phyloP scores from a whole-genome alignment of 2,329 filamentous ascomycete genomes.

The Stemphylium vesicarium region DNA sequence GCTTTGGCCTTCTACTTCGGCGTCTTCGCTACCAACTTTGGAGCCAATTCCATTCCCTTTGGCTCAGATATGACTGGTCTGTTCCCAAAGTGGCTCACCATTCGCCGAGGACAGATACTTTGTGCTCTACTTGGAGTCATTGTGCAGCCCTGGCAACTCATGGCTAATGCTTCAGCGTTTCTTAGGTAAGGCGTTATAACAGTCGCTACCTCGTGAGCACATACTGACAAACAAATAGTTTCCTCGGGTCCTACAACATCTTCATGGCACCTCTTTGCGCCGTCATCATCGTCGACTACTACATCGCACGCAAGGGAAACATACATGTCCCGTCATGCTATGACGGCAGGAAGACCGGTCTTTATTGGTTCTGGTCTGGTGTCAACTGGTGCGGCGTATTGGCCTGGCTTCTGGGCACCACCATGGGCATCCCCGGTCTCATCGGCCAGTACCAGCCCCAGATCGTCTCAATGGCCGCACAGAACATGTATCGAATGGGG shows the following conservation, averaged over 20 bases:
- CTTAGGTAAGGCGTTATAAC: constrained; percentile 24
- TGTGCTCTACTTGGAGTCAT: constrained; percentile 48
- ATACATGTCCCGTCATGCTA: constrained; percentile 51
- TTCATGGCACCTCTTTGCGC: constrained; percentile 52
- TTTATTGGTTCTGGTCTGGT: constrained; percentile 44
- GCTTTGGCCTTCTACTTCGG: constrained; percentile 47
- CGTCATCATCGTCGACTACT: constrained; percentile 50
- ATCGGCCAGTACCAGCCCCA: constrained; percentile 40
- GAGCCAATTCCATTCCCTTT: constrained; percentile 51
- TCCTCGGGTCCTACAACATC: constrained; percentile 51
- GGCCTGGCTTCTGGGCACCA: constrained; percentile 39
- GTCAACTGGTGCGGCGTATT: constrained; percentile 43
- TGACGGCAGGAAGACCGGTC: constrained; percentile 20
- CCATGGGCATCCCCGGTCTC: constrained; percentile 45
- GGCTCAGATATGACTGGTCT: constrained; percentile 53
- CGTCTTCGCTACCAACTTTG: constrained; percentile 54
- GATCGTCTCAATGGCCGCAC: constrained; percentile 39
- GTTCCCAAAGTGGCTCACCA: constrained; percentile 53
- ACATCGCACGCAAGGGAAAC: constrained; percentile 50
- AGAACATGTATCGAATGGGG: constrained; percentile 47
- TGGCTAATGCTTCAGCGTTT: constrained; percentile 50
- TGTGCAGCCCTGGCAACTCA: constrained; percentile 53
- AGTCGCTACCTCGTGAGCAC: background rate
- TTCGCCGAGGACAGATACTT: constrained; percentile 52
- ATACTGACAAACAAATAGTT: constrained; percentile 36